Conservation (phyloP, 2,329 filamentous ascomycete species). For the Aspergillus amoenus region DNA sequence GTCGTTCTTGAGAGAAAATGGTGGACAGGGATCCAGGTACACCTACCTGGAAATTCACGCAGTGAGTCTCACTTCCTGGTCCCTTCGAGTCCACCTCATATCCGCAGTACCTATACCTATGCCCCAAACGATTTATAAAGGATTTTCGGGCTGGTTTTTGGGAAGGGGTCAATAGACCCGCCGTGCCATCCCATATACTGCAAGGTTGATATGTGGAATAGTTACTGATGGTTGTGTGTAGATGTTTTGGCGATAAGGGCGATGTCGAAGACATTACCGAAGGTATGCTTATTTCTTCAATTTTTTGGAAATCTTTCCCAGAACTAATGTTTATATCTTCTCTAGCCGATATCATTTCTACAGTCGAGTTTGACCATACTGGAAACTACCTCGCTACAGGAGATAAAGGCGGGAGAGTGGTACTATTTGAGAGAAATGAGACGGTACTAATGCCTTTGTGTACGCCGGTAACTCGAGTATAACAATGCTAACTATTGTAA, state of each 20-base stretch:
- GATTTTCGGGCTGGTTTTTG: background rate
- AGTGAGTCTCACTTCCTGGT: conserved; percentile 63
- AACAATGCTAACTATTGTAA: conserved; percentile 32
- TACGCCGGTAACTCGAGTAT: conserved; percentile 1
- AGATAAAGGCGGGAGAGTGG: conserved; percentile 52
- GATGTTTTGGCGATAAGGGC: conserved; percentile 99
- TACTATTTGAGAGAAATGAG: conserved; percentile 73
- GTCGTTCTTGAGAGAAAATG: conserved; percentile 64
- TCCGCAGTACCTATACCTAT: background rate
- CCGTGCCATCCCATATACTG: background rate
- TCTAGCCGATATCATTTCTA: conserved; percentile 52
- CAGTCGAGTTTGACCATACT: conserved; percentile 54
- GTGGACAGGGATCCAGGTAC: conserved; percentile 92
- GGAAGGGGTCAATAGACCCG: background rate
- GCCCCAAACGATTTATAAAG: background rate
- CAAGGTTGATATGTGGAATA: background rate
- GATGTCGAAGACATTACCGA: conserved; percentile 99
- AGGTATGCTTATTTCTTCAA: conserved; percentile 54
- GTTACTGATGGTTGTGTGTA: conserved; percentile 40
- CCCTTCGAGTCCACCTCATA: background rate
- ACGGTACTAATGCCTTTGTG: conserved; percentile 59
- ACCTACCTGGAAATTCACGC: conserved; percentile 99
- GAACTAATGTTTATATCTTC: conserved; percentile 1
- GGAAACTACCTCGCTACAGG: conserved; percentile 54
- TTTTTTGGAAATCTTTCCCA: too few relatives aligned